Evolutionary conservation across 345 rosid genomes (phyloP).

Genomic region (Kandelia obovata): DNA sequence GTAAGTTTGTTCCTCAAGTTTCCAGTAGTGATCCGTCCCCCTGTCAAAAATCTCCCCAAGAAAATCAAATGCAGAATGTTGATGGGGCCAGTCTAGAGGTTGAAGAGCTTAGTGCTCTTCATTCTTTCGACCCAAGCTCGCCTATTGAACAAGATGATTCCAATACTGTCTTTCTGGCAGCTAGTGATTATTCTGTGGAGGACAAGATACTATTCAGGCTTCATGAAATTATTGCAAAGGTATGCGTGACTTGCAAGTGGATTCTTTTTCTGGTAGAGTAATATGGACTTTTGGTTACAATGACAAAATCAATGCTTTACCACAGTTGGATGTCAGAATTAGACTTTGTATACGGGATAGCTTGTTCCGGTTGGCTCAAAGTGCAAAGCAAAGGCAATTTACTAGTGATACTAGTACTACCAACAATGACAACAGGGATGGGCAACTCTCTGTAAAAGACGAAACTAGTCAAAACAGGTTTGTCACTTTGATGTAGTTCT

Average conservation of each 20-base stretch:
- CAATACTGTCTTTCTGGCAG: constrained; percentile 39
- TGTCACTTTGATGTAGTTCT: constrained; percentile 16
- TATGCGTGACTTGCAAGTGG: constrained; percentile 23
- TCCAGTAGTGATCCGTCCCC: constrained; percentile 38
- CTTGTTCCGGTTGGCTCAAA: constrained; percentile 93
- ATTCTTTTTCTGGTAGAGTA: constrained; percentile 19
- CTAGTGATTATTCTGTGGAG: constrained; percentile 47
- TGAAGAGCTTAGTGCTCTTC: constrained; percentile 42
- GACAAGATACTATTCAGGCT: constrained; percentile 56
- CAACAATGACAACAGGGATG: constrained; percentile 48
- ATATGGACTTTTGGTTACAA: constrained; percentile 16
- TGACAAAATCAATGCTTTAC: constrained; percentile 24
- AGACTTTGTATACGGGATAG: constrained; percentile 88
- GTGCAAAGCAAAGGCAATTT: constrained; percentile 70
- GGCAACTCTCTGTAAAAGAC: constrained; percentile 38
- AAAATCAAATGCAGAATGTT: constrained; percentile 43
- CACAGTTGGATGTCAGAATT: constrained; percentile 65
- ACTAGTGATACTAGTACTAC: constrained; percentile 49
- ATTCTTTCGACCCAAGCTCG: constrained; percentile 56
- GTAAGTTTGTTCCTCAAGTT: constrained; percentile 55
- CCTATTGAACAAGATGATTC: constrained; percentile 59
- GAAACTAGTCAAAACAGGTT: constrained; percentile 50
- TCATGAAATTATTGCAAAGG: constrained; percentile 77
- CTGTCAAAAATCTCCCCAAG: constrained; percentile 39
- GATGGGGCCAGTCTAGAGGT: constrained; percentile 41